Evolutionary conservation across 306 rosid genomes (phyloP).

Genomic region (Trifolium fragiferum): DNA sequence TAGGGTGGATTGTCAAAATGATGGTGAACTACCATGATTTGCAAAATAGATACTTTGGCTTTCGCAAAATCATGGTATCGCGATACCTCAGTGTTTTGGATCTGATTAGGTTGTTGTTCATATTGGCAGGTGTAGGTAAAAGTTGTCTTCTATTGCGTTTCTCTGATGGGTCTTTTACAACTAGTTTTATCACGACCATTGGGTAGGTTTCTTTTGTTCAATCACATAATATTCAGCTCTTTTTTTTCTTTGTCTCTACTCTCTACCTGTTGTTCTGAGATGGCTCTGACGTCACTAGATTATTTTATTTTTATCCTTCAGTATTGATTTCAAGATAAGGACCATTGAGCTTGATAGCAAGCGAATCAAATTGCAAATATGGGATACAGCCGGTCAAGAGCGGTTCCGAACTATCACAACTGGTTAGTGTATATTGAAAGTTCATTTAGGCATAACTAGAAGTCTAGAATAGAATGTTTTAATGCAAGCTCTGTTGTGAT

Average conservation of each 20-base stretch:
- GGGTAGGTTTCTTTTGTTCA: constrained; percentile 61
- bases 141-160: constrained; percentile 98
- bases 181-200: constrained; percentile 94
- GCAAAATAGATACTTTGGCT: neutral
- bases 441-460: neutral
- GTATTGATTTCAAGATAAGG: constrained; percentile 98
- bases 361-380: constrained; percentile 92
- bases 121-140: constrained; percentile 89
- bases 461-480: constrained; percentile 11
- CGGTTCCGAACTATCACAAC: constrained; percentile 95
- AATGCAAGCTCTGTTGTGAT: constrained; percentile 3
- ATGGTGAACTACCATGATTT: no score
- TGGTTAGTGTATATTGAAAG: constrained; percentile 59
- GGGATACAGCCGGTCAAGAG: constrained; percentile 99
- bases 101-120: constrained; percentile 40
- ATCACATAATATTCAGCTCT: constrained; percentile 1
- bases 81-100: neutral
- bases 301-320: constrained; percentile 45
- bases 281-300: constrained; percentile 37
- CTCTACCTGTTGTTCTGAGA: constrained; percentile 18
- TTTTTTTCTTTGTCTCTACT: constrained; percentile 26
- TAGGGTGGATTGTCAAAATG: no score
- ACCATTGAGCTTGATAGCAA: constrained; percentile 95
- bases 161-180: constrained; percentile 98
- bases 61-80: neutral